Conservation (phyloP, 2,329 filamentous ascomycete genomes). For the Cercospora zeina region DNA sequence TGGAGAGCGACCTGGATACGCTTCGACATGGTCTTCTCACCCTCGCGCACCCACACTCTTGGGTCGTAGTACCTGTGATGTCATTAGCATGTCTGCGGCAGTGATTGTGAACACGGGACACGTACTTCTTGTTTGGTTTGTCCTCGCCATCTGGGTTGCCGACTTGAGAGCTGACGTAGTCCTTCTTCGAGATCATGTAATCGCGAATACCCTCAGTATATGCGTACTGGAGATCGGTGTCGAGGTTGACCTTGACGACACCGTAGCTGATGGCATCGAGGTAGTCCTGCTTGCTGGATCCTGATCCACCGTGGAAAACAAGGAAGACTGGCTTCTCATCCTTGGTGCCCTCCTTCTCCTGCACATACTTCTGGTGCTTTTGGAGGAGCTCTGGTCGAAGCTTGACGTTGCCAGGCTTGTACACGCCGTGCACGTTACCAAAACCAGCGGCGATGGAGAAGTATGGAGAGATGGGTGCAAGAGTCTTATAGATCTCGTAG, state of each 20-base stretch:
- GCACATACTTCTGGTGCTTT: slow-evolving; percentile 94
- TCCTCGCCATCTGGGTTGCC: slow-evolving; percentile 94
- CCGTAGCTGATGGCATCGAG: slow-evolving; percentile 83
- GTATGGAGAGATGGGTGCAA: slow-evolving; percentile 84
- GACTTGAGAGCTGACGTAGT: slow-evolving; percentile 82
- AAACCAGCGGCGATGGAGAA: slow-evolving; percentile 98
- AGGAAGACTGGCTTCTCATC: slow-evolving; percentile 95
- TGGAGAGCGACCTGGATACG: slow-evolving; percentile 78
- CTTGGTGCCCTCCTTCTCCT: slow-evolving; percentile 70
- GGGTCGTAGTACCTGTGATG: slow-evolving; percentile 59
- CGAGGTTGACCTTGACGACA: slow-evolving; percentile 99
- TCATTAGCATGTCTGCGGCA: slow-evolving; percentile 42
- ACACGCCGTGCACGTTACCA: slow-evolving; percentile 98
- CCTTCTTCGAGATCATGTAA: slow-evolving; percentile 91
- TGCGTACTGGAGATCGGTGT: slow-evolving; percentile 95
- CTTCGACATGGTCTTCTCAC: slow-evolving; percentile 92
- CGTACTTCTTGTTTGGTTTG: slow-evolving; percentile 96
- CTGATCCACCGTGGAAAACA: slow-evolving; percentile 98
- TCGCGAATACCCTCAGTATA: slow-evolving; percentile 92
- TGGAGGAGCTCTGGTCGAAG: slow-evolving; percentile 92
- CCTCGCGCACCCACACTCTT: slow-evolving; percentile 92
- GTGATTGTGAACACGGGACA: slow-evolving; percentile 34
- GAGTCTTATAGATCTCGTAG: slow-evolving; percentile 82
- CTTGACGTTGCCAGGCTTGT: slow-evolving; percentile 97
- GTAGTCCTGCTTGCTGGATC: slow-evolving; percentile 88